Evolutionary conservation across 148 eudicot species (phyloP).

Genomic region (Silene latifolia): DNA sequence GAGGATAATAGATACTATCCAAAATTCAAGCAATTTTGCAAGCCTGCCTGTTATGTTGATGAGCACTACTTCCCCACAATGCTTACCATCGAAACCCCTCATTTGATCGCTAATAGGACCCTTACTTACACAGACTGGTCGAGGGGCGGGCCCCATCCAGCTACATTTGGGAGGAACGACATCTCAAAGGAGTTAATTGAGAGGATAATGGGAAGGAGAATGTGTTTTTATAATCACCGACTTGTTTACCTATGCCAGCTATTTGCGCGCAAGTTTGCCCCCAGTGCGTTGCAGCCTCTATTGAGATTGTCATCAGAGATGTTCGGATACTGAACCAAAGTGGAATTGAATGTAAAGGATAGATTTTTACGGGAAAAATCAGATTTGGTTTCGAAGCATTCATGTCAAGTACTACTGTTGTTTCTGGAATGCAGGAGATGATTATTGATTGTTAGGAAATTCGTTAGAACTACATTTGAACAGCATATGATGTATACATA

Average conservation of each 20-base stretch:
- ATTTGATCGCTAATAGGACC: conserved; percentile 40
- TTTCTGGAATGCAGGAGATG: neutral
- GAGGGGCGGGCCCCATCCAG: conserved; percentile 53
- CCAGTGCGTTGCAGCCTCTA: conserved; percentile 41
- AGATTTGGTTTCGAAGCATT: too few relatives aligned
- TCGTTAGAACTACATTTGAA: conserved; percentile 5
- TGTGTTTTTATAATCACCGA: conserved; percentile 37
- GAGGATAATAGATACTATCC: conserved; percentile 37
- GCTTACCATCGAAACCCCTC: conserved; percentile 37
- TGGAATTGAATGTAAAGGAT: too few relatives aligned
- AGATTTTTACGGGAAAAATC: too few relatives aligned
- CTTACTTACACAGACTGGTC: conserved; percentile 54
- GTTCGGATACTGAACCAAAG: conserved; percentile 32
- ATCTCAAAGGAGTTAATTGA: conserved; percentile 30
- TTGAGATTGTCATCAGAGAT: conserved; percentile 30
- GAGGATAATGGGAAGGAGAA: conserved; percentile 18
- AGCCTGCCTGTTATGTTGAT: conserved; percentile 49
- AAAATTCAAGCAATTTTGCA: conserved; percentile 40
- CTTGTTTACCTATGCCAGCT: conserved; percentile 36
- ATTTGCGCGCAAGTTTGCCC: conserved; percentile 48
- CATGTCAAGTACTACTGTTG: too few relatives aligned
- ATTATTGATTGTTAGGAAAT: neutral
- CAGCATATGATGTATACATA: neutral
- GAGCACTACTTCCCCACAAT: conserved; percentile 58
- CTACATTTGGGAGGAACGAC: conserved; percentile 37